These are phyloP conservation scores for Rubroboletus satanas DNA, from an alignment of 768 basidiomycete species.

Conservation along the genomic window DNA sequence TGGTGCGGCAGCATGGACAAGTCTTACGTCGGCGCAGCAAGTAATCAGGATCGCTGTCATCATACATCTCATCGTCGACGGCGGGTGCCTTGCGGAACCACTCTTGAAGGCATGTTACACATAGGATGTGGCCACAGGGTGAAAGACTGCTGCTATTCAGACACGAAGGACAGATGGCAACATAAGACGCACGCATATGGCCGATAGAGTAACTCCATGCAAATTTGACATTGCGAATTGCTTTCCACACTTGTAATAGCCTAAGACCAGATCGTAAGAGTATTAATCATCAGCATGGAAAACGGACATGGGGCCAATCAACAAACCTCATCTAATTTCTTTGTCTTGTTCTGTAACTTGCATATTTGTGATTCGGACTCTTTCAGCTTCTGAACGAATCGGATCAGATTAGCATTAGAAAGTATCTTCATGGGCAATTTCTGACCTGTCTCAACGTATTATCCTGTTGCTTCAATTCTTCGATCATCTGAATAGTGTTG, in stretches of 20 bases:
- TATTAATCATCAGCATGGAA: background rate
- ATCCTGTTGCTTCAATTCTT: slow-evolving; percentile 48
- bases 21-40: slow-evolving; percentile 60
- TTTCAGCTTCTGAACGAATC: slow-evolving; percentile 36
- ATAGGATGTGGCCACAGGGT: slow-evolving; percentile 79
- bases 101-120: slow-evolving; percentile 64
- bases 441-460: slow-evolving; percentile 37
- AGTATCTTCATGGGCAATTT: background rate
- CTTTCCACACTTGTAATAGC: slow-evolving; percentile 53
- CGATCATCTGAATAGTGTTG: slow-evolving; percentile 42
- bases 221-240: slow-evolving; percentile 70
- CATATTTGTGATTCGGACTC: slow-evolving; percentile 44
- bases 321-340: slow-evolving; percentile 56
- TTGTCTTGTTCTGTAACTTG: slow-evolving; percentile 43
- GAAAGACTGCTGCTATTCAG: slow-evolving; percentile 45
- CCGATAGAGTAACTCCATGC: slow-evolving; percentile 62
- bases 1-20: slow-evolving; percentile 68
- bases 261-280: slow-evolving; percentile 29
- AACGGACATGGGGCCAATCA: background rate
- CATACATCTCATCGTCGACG: slow-evolving; percentile 41
- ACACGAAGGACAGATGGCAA: background rate
- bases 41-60: slow-evolving; percentile 40
- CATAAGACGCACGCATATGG: slow-evolving; percentile 58
- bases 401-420: background rate
- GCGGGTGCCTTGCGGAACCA: slow-evolving; percentile 73